Evolutionary conservation across 169 alveolate genomes (phyloP), one percentile per base, ranked within the genome.

Genomic region (Perkinsus olseni): DNA sequence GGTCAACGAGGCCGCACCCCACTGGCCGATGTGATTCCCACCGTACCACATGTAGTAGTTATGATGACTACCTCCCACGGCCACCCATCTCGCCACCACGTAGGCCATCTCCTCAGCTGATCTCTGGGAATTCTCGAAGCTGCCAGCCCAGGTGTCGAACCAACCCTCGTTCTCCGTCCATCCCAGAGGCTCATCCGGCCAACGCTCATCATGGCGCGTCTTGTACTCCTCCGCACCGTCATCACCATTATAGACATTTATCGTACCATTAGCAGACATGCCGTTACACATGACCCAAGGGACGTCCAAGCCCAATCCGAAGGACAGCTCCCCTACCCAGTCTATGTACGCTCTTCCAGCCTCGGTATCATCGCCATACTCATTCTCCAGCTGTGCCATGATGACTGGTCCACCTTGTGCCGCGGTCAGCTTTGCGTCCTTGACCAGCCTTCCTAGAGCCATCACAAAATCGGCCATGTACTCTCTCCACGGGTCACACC

Each of bases 271-370:
- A 21, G 82, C 82, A 28, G 82, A 62, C 31, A 62, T 13, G 13
- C 82, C 82, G 31, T 74, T 74, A 28, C 91, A 74, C 91, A 74
- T 74, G 39, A 74, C 40, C 91, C 91, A 74, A 28, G 91, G 91
- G 24, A 74, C 91, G 45, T 74, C 91, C 91, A 38, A 10, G 28
- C 40, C 91, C 91, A 74, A 28, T 6, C 48, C 38, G 91, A 36
- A 36, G 45, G 91, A 31, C 39, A 74, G 39, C 48, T 74, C 91
- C 31, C 48, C 91, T 0, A 31, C 38, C 48, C 40, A 74, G 48
- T 74, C 91, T 8, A 74, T 38, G 28, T 74, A 74, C 91, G 38
- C 40, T 10, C 31, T 31, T 0, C 91, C 91, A 31, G 38, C 40
- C 38, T 74, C 91, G 24, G 48, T 31, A 21, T 74, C 11, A 34